phyloP scores from a whole-genome alignment of 2,329 filamentous ascomycete genomes.

The Clonostachys sp. region DNA sequence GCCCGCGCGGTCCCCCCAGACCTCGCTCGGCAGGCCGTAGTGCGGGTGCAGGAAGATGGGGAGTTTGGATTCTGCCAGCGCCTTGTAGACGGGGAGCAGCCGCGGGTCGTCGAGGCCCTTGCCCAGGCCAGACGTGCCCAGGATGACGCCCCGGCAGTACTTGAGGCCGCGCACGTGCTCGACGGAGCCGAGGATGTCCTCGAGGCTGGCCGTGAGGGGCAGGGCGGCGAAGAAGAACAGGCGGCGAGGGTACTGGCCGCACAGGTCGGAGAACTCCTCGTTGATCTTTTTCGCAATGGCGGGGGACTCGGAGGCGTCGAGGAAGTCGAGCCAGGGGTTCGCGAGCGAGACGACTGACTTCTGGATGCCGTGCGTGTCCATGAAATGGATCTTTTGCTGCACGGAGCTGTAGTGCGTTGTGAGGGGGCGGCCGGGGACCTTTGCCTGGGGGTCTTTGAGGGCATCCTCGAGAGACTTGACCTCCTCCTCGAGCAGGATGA shows the following conservation, averaged over 20 bases:
- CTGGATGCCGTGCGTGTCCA: conserved; percentile 78
- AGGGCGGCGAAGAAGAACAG: conserved; percentile 82
- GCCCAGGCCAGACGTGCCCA: conserved; percentile 80
- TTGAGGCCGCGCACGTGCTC: conserved; percentile 54
- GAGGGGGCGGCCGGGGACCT: conserved; percentile 72
- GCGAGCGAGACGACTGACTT: conserved; percentile 83
- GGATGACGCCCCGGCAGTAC: conserved; percentile 78
- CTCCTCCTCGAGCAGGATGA: conserved; percentile 58
- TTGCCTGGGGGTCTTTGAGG: conserved; percentile 46
- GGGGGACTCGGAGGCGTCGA: conserved; percentile 56
- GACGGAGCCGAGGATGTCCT: conserved; percentile 62
- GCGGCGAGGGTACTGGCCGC: conserved; percentile 57
- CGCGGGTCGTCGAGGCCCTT: conserved; percentile 73
- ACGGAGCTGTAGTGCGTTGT: conserved; percentile 82
- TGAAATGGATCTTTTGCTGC: conserved; percentile 76
- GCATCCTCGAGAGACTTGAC: conserved; percentile 41
- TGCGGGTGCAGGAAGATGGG: conserved; percentile 86
- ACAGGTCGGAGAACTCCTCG: conserved; percentile 70
- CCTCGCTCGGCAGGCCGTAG: conserved; percentile 77
- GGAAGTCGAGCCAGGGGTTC: conserved; percentile 92
- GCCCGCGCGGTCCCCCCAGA: conserved; percentile 68
- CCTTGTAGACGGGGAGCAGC: conserved; percentile 68
- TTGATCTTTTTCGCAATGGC: conserved; percentile 66
- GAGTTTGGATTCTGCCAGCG: conserved; percentile 59
- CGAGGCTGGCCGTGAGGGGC: conserved; percentile 64